Evolutionary conservation across 2,329 filamentous ascomycete species (phyloP).

Genomic region (Colletotrichum kahawae): DNA sequence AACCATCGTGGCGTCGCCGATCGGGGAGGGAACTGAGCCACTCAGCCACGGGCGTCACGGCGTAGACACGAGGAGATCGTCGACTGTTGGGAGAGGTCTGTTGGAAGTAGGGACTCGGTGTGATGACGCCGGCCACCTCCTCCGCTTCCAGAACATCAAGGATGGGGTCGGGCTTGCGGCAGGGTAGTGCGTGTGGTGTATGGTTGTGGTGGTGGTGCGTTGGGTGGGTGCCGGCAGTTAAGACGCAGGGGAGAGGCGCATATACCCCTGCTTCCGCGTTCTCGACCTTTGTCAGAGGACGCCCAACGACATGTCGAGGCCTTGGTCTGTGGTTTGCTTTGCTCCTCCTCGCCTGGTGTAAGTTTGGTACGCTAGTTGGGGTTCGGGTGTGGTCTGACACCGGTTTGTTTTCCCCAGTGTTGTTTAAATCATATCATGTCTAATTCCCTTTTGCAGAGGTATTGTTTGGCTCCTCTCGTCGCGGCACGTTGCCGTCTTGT

Average conservation of each 20-base stretch:
- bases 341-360: not conserved
- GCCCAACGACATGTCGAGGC: not conserved
- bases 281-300: not conserved
- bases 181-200: not conserved
- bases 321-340: not conserved
- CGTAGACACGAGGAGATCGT: not conserved
- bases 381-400: not conserved
- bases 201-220: not conserved
- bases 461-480: not conserved
- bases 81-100: not conserved
- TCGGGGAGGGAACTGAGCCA: not conserved
- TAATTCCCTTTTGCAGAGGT: not conserved
- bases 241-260: conserved; percentile 18
- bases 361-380: not conserved
- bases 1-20: not conserved
- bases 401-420: not conserved
- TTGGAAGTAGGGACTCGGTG: not conserved
- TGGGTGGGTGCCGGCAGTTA: conserved; percentile 15
- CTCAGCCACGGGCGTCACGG: not conserved
- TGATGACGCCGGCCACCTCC: not conserved
- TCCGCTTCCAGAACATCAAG: not conserved
- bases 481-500: not conserved
- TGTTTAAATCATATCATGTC: not conserved
- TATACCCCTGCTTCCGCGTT: not conserved
- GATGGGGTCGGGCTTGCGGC: not conserved